These are phyloP conservation scores for Termitomyces sp. DNA, from an alignment of 768 basidiomycete genomes.

Conservation along the genomic window DNA sequence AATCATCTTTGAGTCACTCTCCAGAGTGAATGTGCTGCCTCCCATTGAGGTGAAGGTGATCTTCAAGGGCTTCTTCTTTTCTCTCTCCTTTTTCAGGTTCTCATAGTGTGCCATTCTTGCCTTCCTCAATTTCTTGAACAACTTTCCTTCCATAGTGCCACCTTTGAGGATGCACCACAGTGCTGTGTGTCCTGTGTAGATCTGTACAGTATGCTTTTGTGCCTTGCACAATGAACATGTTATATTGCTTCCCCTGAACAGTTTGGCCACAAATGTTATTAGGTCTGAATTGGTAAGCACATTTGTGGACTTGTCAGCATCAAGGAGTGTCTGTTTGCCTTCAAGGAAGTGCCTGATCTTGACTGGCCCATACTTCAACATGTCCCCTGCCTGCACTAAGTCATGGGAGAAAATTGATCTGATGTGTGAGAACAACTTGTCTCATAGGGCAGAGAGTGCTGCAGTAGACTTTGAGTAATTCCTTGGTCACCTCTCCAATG, in stretches of 20 bases:
- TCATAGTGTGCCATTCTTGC: neutral
- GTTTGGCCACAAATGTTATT: neutral
- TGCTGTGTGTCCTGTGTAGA: neutral
- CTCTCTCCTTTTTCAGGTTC: neutral
- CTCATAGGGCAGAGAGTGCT: too few species aligned
- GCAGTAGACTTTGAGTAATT: too few species aligned
- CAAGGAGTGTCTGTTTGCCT: neutral
- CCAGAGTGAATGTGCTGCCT: neutral
- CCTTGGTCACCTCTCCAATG: too few species aligned
- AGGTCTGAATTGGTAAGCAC: neutral
- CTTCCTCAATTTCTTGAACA: neutral
- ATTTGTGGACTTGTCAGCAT: neutral
- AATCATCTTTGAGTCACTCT: neutral
- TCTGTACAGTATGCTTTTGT: neutral
- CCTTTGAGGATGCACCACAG: neutral
- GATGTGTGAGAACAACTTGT: too few species aligned
- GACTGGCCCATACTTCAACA: neutral
- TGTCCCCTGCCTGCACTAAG: neutral
- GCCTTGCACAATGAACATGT: neutral
- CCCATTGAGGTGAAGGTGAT: neutral
- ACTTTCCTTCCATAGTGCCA: too few species aligned
- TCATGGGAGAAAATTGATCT: too few species aligned
- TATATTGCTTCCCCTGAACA: neutral
- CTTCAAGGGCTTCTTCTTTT: neutral
- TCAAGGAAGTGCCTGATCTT: neutral